These are phyloP conservation scores for Ogataea salicorniae DNA, from an alignment of 805 yeast genomes.

Conservation along the genomic window DNA sequence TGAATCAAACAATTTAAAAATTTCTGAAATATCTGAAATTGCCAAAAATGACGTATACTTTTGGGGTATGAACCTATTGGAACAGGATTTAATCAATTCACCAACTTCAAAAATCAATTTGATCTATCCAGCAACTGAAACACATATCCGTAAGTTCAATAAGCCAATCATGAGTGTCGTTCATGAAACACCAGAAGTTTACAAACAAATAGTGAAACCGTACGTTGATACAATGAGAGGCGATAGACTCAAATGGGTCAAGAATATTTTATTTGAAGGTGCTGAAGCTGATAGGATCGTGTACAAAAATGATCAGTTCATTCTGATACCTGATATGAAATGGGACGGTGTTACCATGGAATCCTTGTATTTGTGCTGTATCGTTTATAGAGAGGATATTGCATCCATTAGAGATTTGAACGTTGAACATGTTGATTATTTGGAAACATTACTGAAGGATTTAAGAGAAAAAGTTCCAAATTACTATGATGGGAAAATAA, in stretches of 20 bases:
- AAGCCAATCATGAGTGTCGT: conserved; percentile 57
- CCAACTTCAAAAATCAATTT: conserved; percentile 71
- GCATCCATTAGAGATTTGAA: conserved; percentile 73
- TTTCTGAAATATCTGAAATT: conserved; percentile 31
- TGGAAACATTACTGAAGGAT: conserved; percentile 41
- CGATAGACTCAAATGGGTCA: conserved; percentile 82
- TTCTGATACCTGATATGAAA: conserved; percentile 89
- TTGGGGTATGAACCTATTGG: conserved; percentile 64
- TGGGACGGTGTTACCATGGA: conserved; percentile 80
- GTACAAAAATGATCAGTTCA: conserved; percentile 60
- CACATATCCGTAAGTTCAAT: conserved; percentile 76
- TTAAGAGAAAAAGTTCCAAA: conserved; percentile 44
- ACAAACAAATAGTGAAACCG: conserved; percentile 57
- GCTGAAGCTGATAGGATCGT: conserved; percentile 83
- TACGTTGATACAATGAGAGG: conserved; percentile 75
- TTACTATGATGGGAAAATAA: conserved; percentile 35
- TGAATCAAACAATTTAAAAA: conserved; percentile 3
- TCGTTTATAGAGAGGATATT: conserved; percentile 65
- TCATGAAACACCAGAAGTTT: conserved; percentile 76
- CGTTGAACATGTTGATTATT: conserved; percentile 50
- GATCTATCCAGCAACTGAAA: conserved; percentile 84
- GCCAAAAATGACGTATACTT: conserved; percentile 79
- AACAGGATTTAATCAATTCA: conserved; percentile 37
- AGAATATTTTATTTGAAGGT: conserved; percentile 73
- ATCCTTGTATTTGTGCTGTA: conserved; percentile 70